A percentile compares a stretch with the other conserved stretches of the same genome.
Evolutionary conservation across 495 filamentous ascomycete genomes (phyloP).

Genomic region (Cryomyces minteri): DNA sequence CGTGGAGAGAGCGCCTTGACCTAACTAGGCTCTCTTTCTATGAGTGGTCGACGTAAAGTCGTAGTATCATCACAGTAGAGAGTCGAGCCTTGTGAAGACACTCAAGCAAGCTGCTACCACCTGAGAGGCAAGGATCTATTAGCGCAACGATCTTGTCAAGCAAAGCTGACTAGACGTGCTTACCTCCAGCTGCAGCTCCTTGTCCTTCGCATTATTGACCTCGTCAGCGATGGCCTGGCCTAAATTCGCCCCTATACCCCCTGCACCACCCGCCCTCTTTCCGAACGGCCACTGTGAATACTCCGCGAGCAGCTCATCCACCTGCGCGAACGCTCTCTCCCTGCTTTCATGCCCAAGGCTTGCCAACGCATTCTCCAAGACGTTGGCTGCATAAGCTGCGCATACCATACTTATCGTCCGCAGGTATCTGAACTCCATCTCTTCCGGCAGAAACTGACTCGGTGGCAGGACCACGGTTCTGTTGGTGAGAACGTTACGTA

Average conservation of each 20-base stretch:
- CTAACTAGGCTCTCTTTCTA: too few species aligned
- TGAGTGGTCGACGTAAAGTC: too few species aligned
- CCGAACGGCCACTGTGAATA: constrained; percentile 96
- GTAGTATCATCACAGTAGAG: constrained; percentile 33
- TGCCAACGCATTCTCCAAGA: constrained; percentile 89
- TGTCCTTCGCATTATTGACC: constrained; percentile 66
- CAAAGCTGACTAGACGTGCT: constrained; percentile 4
- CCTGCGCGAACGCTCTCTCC: constrained; percentile 88
- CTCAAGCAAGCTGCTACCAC: constrained; percentile 88
- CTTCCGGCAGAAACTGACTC: constrained; percentile 77
- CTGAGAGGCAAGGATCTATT: constrained; percentile 18
- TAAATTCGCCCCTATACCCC: constrained; percentile 81
- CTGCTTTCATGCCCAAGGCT: constrained; percentile 85
- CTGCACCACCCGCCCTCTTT: constrained; percentile 50
- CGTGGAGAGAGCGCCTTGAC: too few species aligned
- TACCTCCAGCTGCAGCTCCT: constrained; percentile 89
- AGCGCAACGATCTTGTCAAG: background rate
- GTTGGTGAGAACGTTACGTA: constrained; percentile 81
- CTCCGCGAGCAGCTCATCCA: constrained; percentile 86
- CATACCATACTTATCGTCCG: constrained; percentile 92
- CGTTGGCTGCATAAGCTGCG: constrained; percentile 94
- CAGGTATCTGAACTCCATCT: constrained; percentile 79
- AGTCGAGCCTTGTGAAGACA: constrained; percentile 93
- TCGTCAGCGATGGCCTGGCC: constrained; percentile 80
- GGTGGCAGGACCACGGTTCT: constrained; percentile 78